These are phyloP conservation scores for Trichoderma sp. DNA, from an alignment of 2,329 filamentous ascomycete species.

Conservation along the genomic window DNA sequence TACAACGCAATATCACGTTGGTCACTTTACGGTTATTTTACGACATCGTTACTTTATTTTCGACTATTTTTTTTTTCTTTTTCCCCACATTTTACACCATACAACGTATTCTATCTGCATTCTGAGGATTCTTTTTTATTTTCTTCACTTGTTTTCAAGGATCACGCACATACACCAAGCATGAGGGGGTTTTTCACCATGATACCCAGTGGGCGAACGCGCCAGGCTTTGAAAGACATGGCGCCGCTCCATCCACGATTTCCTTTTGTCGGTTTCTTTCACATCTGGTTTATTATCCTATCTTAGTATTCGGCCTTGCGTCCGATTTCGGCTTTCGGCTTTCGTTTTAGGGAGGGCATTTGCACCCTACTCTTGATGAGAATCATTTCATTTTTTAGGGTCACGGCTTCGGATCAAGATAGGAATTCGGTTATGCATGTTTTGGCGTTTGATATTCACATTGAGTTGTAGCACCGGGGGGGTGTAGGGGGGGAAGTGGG, in stretches of 20 bases:
- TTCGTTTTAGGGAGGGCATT: neutral
- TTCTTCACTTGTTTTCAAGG: neutral
- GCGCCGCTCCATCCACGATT: constrained; percentile 40
- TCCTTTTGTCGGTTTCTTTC: constrained; percentile 23
- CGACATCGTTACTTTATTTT: neutral
- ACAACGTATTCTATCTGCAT: constrained; percentile 9
- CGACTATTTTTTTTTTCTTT: neutral
- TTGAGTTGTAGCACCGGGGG: neutral
- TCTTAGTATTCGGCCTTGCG: neutral
- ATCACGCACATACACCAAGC: constrained; percentile 35
- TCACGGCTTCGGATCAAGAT: constrained; percentile 22
- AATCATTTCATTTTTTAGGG: constrained; percentile 16
- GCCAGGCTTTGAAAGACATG: constrained; percentile 32
- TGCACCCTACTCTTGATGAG: neutral
- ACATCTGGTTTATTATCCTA: constrained; percentile 2
- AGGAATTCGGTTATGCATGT: constrained; percentile 28
- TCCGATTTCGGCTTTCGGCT: neutral
- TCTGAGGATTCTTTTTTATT: neutral
- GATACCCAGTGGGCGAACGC: constrained; percentile 42
- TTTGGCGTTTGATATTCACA: constrained; percentile 31
- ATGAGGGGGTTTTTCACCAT: constrained; percentile 31
- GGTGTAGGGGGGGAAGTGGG: too few relatives aligned
- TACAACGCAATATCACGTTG: neutral
- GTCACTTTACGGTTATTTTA: neutral
- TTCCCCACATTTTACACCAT: neutral